Evolutionary conservation across 2,329 filamentous ascomycete genomes (phyloP), one percentile per base, ranked within the genome.

Genomic region (Calonectria multiphialidica): DNA sequence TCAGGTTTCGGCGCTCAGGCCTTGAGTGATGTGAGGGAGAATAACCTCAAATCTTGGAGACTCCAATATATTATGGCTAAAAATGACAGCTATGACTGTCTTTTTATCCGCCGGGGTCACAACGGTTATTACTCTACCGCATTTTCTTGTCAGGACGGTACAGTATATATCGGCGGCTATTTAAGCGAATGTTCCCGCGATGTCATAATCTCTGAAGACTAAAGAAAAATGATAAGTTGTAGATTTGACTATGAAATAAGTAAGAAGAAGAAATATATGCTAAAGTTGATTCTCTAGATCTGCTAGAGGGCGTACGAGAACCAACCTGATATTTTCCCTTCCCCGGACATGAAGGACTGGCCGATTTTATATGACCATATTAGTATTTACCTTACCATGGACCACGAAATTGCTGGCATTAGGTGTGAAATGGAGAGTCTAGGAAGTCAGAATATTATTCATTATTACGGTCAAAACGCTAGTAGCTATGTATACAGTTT

Each of bases 401-500:
- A 66, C n/a, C 15, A 16, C 12, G 15, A 70, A n/a, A 16, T 71
- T 2, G 62, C 50, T 0, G 59, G 70, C 2, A 70, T 78, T 16
- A 44, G 76, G 42, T 50, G 65, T 1, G 76, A 76, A 42, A 72
- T 55, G 53, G 75, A 76, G 47, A 30, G 59, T 2, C 16, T 77
- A 23, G 70, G 50, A 2, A 68, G 61, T 0, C 76, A 76, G 35
- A 66, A 64, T 2, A 72, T 77, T 0, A 65, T 78, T 7, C 75
- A 78, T 13, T 72, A 72, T 1, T 78, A 78, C 28, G 76, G 76
- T 2, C 71, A 72, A 1, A 74, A 72, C 5, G 74, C 73, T n/a
- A 74, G 76, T 5, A 75, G 75, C 1, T 78, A 78, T 30, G 74
- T 76, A 5, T 71, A 71, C n/a, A 77, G 76, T 57, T 78, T 77